A percentile compares a stretch with the other conserved stretches of the same genome.
Evolutionary conservation across 1,139 yeast species (phyloP).

Genomic region (Geotrichum reessii): DNA sequence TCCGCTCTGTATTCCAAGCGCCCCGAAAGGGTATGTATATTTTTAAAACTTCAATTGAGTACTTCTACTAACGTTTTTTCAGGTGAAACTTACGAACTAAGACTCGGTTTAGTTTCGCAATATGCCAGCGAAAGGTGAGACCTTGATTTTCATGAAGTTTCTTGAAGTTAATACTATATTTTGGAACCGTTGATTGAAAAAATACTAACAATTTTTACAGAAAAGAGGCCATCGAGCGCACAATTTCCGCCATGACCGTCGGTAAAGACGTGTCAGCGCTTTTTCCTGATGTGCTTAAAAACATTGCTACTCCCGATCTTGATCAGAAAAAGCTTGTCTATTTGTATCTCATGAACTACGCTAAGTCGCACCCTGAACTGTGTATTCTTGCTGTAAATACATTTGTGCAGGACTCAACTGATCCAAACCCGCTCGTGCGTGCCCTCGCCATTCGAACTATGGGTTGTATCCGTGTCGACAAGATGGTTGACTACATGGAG

Average conservation of each 20-base stretch:
- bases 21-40: slow-evolving; percentile 46
- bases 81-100: slow-evolving; percentile 84
- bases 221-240: slow-evolving; percentile 93
- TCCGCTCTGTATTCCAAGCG: slow-evolving; percentile 51
- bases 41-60: background rate
- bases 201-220: slow-evolving; percentile 31
- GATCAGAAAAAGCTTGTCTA: slow-evolving; percentile 96
- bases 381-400: slow-evolving; percentile 96
- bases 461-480: slow-evolving; percentile 96
- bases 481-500: slow-evolving; percentile 91
- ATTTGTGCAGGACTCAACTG: slow-evolving; percentile 89
- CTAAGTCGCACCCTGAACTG: slow-evolving; percentile 91
- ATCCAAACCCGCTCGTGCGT: slow-evolving; percentile 91
- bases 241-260: slow-evolving; percentile 96
- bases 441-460: slow-evolving; percentile 96
- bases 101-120: slow-evolving; percentile 87
- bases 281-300: slow-evolving; percentile 93
- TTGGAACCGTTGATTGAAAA: background rate
- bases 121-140: slow-evolving; percentile 54
- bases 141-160: background rate
- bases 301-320: slow-evolving; percentile 92
- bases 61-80: slow-evolving; percentile 23
- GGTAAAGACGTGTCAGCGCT: slow-evolving; percentile 96
- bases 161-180: background rate
- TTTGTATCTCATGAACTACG: slow-evolving; percentile 92